Conservation (phyloP, 148 eudicot genomes). For the Persicaria tinctoria region DNA sequence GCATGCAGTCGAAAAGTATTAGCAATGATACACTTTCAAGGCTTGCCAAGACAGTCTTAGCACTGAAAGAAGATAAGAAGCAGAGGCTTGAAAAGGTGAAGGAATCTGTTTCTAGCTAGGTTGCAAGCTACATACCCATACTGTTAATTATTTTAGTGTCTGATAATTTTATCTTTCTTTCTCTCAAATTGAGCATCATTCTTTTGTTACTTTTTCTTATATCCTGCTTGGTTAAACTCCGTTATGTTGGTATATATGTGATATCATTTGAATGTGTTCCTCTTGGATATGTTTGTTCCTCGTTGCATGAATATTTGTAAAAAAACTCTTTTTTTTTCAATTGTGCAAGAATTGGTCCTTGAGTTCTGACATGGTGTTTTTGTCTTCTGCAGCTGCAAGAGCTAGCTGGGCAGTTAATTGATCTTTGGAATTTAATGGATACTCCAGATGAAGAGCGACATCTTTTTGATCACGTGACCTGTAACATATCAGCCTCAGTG, state of each 20-base stretch:
- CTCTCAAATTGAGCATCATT: background rate
- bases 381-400: constrained; percentile 51
- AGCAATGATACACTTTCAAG: constrained; percentile 82
- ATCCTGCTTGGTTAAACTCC: background rate
- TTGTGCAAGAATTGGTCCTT: constrained; percentile 13
- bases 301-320: background rate
- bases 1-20: constrained; percentile 81
- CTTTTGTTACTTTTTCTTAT: background rate
- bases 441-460: constrained; percentile 59
- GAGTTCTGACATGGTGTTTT: constrained; percentile 4
- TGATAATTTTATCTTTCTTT: background rate
- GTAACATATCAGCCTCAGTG: constrained; percentile 54
- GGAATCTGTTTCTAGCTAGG: background rate
- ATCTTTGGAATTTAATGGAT: constrained; percentile 71
- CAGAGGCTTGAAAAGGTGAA: constrained; percentile 81
- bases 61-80: constrained; percentile 78
- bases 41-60: constrained; percentile 78
- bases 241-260: background rate
- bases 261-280: background rate
- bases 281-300: background rate
- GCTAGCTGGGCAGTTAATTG: constrained; percentile 47
- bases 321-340: background rate
- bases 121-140: too few species aligned
- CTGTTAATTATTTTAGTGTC: background rate
- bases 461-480: constrained; percentile 44